A percentile compares a stretch with the other conserved stretches of the same genome.
These are phyloP conservation scores for Scolecobasidium constrictum DNA, from an alignment of 2,329 filamentous ascomycete species.

Conservation along the genomic window DNA sequence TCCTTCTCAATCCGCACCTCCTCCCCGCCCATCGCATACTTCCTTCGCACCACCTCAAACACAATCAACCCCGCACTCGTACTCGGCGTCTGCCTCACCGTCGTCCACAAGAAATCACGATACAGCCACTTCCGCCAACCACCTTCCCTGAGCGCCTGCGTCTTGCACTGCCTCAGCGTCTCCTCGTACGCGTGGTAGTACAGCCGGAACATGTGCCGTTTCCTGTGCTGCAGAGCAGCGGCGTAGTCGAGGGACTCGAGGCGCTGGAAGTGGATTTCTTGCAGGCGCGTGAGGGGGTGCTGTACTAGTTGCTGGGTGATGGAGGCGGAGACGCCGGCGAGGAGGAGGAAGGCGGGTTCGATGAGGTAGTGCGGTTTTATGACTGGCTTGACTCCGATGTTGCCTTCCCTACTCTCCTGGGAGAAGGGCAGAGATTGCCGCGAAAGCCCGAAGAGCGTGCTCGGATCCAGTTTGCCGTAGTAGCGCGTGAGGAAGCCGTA, in stretches of 20 bases:
- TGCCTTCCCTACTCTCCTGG: not conserved
- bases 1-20: conserved; percentile 40
- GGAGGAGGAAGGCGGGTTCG: conserved; percentile 59
- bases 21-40: conserved; percentile 43
- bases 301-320: conserved; percentile 57
- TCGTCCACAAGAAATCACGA: conserved; percentile 60
- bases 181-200: conserved; percentile 64
- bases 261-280: conserved; percentile 62
- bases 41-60: conserved; percentile 64
- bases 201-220: conserved; percentile 44
- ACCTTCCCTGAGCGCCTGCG: conserved; percentile 47
- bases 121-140: conserved; percentile 56
- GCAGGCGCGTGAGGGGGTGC: conserved; percentile 61
- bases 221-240: conserved; percentile 35
- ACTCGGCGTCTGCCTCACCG: conserved; percentile 63
- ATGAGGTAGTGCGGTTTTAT: conserved; percentile 67
- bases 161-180: conserved; percentile 50
- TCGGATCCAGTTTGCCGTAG: conserved; percentile 44
- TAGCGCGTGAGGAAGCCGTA: conserved; percentile 61
- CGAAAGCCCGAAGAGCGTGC: conserved; percentile 12
- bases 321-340: conserved; percentile 59
- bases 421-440: no score
- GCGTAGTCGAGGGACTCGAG: conserved; percentile 61
- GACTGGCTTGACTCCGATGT: conserved; percentile 28
- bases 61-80: conserved; percentile 69